Evolutionary conservation across 179 eudicot genomes (phyloP), one percentile per base, ranked within the genome.

Genomic region (Spergularia azorica): DNA sequence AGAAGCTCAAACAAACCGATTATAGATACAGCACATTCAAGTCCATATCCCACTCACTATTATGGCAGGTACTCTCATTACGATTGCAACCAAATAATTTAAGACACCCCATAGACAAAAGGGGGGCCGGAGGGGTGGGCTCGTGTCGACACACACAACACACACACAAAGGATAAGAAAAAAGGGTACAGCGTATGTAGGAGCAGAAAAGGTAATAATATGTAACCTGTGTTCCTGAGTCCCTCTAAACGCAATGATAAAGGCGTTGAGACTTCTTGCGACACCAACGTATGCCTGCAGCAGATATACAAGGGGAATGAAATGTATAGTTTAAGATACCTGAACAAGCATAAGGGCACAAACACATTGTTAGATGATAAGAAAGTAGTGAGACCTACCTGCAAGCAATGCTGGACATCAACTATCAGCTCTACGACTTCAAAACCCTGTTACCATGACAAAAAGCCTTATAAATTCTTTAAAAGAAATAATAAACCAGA

Each of bases 221-320:
- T n/a, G 67, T 57, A 67, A 91, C 99, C 99, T 95, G 91, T 74
- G 78, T 75, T 87, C 99, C 76, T 96, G 95, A 62, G 97, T 93
- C 73, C 97, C 99, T 70, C 98, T 83, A 74, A 96, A 96, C 54
- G 99, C 98, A 87, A 96, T 84, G 71, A 96, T 90, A 74, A 87
- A 84, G 43, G 99, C 96, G 81, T 94, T 89, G 17, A 90, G 92
- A 86, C 90, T 85, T 58, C 80, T 70, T 70, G 98, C 93, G 66
- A 96, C 86, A 72, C 99, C 99, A 75, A 94, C 98, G 87, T 90
- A 96, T 80, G 93, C 97, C 98, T 96, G 88, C 76, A 77, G 72
- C 36, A 61, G 15, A 76, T 1, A 75, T 73, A 68, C 21, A 16
- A 72, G 67, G 15, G 16, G 63, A 80, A 57, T 56, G 51, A 18